Percentiles rank a stretch among this genome's conserved stretches.
Evolutionary conservation across 208 protist species (phyloP).

Genomic region (Vickermania spadyakhi): DNA sequence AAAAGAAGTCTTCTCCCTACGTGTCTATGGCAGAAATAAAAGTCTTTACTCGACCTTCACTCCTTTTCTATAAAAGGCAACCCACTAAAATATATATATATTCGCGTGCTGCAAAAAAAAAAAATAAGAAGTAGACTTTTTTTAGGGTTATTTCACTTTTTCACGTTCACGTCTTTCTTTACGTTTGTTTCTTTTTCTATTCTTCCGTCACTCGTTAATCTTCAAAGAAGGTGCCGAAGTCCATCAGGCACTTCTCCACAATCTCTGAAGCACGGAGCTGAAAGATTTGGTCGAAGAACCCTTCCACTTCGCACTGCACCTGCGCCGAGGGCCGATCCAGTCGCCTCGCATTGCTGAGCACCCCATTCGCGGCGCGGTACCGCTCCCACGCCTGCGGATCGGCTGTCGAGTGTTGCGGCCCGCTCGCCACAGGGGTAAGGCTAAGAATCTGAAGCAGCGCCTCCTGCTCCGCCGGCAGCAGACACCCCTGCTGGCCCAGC

Average conservation of each 20-base stretch:
- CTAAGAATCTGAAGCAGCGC: constrained; percentile 47
- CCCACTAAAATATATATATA: too few relatives aligned
- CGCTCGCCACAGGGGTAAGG: constrained; percentile 10
- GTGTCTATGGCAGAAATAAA: too few relatives aligned
- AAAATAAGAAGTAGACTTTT: not conserved
- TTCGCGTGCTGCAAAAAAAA: not conserved
- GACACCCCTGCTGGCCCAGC: constrained; percentile 19
- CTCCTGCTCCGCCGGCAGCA: constrained; percentile 38
- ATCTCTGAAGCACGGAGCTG: constrained; percentile 35
- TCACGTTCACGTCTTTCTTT: constrained; percentile 3
- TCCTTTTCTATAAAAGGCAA: too few relatives aligned
- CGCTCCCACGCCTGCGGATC: not conserved
- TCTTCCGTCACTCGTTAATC: not conserved
- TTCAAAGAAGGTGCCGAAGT: constrained; percentile 31
- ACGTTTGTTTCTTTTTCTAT: not conserved
- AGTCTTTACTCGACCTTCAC: too few relatives aligned
- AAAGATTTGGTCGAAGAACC: constrained; percentile 67
- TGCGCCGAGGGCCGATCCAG: constrained; percentile 62
- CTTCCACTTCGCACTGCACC: constrained; percentile 58
- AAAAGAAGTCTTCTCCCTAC: too few relatives aligned
- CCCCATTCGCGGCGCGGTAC: not conserved
- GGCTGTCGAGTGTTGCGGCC: not conserved
- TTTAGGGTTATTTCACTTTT: not conserved
- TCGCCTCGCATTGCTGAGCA: constrained; percentile 45
- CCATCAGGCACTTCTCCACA: constrained; percentile 27